Base-by-base conservation (phyloP, 192 early-diverging fungal species). In the Coemansia sp. region DNA sequence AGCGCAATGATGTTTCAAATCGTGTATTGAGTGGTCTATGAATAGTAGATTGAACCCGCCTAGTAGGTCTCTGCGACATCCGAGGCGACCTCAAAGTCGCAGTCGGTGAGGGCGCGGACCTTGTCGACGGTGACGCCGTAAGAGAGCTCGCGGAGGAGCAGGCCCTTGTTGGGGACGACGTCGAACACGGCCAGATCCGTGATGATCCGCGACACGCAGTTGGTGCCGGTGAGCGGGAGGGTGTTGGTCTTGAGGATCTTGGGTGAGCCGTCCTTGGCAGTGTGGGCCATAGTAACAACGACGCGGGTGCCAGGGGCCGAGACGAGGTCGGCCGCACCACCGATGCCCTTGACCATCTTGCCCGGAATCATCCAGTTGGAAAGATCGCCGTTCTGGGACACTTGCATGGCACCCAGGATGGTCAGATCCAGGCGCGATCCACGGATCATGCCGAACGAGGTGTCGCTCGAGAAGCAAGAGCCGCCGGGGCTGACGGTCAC, bases 341-440 rank as follows among this genome's bases (percentile, higher is more conserved):
- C 87, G 80, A 81, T 85, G 49, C 87, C 87, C 78, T 89, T 89
- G 54, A 89, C 83, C 76, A 90, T 85, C 72, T 90, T 90, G 28
- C 84, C 78, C 10, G 87, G 87, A 16, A 90, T 82, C 53, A 90
- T 84, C 87, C 87, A 90, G 76, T 90, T 90, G 51, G 87, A 85
- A 34, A 90, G 71, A 57, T 85, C 83, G 26, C 87, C 87, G 51
- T 65, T 67, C 49, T 76, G 61, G 0, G 85, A 82, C n/a, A 90
- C 87, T 69, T 89, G 79, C 62, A 89, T 78, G 18, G 79, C 87
- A 14, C 87, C 86, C 14, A 89, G 67, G 39, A 89, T 83, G 27
- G 85, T 85, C 56, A 87, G 66, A 44, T 86, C 82, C 29, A 89
- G 76, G 41, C 85, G 85, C 17, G 79, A 80, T 5, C 84, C 87